phyloP scores from a whole-genome alignment of 352 stramenopile genomes.

The Aphanomyces stellatus region DNA sequence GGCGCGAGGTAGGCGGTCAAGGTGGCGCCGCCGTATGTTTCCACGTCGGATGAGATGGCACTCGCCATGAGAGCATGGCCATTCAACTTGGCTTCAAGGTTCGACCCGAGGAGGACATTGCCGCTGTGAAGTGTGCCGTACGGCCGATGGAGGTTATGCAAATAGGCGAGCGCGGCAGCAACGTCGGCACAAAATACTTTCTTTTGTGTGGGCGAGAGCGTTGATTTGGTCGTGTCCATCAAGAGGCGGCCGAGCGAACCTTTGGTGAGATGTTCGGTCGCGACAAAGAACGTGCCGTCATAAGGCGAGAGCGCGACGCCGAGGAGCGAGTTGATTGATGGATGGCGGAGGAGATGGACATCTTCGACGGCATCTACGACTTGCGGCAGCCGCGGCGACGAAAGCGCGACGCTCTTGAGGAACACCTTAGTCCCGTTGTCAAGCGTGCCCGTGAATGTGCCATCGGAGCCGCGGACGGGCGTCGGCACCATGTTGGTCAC shows the following conservation, averaged over 20 bases:
- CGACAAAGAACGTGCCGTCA: background rate
- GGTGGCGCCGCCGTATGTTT: too few species aligned
- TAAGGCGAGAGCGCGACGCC: background rate
- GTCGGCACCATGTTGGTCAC: background rate
- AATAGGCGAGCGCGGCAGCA: background rate
- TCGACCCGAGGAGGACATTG: background rate
- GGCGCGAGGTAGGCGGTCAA: too few species aligned
- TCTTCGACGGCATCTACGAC: background rate
- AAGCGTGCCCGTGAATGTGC: background rate
- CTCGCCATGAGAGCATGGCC: background rate
- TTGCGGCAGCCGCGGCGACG: background rate
- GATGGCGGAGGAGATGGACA: background rate
- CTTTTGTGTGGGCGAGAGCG: background rate
- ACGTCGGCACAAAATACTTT: background rate
- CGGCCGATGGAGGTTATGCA: background rate
- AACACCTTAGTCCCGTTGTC: background rate
- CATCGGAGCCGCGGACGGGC: background rate
- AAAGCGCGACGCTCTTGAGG: background rate
- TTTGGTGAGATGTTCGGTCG: background rate
- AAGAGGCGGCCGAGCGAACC: background rate
- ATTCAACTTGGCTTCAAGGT: background rate
- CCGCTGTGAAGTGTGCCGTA: background rate
- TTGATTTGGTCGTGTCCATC: background rate
- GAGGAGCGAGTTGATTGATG: background rate
- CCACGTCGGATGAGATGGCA: too few species aligned